Conservation (phyloP, 2,329 filamentous ascomycete species). For the Ophiostoma sp. region DNA sequence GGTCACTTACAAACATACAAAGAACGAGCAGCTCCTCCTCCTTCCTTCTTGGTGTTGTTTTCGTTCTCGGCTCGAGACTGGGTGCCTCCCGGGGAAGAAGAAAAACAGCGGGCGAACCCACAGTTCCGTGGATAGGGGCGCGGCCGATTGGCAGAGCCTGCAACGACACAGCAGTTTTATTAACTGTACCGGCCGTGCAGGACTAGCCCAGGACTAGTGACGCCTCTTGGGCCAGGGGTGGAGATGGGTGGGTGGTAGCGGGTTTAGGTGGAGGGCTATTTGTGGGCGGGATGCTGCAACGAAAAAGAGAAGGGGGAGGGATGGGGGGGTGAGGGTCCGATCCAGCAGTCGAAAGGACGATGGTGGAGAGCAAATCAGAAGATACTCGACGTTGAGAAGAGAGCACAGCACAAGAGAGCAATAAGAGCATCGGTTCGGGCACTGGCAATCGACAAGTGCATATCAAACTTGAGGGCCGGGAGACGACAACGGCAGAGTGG, state of each 20-base stretch:
- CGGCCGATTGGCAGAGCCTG: constrained; percentile 17
- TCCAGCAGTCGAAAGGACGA: constrained; percentile 3
- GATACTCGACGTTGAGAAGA: background rate
- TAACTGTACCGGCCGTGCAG: constrained; percentile 24
- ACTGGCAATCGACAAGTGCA: background rate
- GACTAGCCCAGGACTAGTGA: constrained; percentile 23
- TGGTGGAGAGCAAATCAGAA: constrained; percentile 9
- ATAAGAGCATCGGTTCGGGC: too few species aligned
- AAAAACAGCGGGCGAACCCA: constrained; percentile 10
- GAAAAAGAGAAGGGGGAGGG: background rate
- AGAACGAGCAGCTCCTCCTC: background rate
- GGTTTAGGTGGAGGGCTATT: too few species aligned
- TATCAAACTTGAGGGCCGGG: background rate
- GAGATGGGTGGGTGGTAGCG: constrained; percentile 5
- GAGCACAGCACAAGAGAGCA: too few species aligned
- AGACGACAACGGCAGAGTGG: background rate
- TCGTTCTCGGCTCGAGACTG: background rate
- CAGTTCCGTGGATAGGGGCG: constrained; percentile 5
- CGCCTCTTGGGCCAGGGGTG: constrained; percentile 17
- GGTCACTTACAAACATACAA: constrained; percentile 9
- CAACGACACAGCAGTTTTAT: constrained; percentile 21
- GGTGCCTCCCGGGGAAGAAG: constrained; percentile 6
- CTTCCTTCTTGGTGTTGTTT: background rate
- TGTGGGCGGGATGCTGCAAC: background rate
- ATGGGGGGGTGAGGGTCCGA: constrained; percentile 6